phyloP scores from a whole-genome alignment of 257 asterid species.

The Solanum stenotomum region DNA sequence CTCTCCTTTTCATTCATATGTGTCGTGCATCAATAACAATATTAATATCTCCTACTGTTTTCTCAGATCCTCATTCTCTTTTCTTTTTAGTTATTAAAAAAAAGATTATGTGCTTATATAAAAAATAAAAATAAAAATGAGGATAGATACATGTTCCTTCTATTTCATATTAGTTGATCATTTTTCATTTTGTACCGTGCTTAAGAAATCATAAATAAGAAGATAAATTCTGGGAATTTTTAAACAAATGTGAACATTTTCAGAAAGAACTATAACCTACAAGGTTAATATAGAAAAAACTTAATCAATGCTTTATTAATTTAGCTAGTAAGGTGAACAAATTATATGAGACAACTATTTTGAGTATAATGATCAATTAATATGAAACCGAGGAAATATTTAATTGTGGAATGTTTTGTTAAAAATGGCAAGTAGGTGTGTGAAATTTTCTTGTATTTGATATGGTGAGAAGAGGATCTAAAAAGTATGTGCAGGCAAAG shows the following conservation, averaged over 20 bases:
- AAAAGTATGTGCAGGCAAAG: not conserved
- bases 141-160: not conserved
- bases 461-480: not conserved
- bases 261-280: not conserved
- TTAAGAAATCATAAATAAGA: not conserved
- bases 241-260: too few species aligned
- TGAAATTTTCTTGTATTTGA: not conserved
- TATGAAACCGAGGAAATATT: not conserved
- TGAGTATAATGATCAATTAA: too few species aligned
- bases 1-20: not conserved
- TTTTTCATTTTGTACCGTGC: not conserved
- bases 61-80: not conserved
- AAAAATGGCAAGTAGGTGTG: not conserved
- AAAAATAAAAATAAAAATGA: not conserved
- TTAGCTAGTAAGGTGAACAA: not conserved
- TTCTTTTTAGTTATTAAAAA: too few species aligned
- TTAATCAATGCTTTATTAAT: too few species aligned
- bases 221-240: fast-evolving
- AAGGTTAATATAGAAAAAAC: not conserved
- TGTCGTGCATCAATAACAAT: not conserved
- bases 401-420: not conserved
- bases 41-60: slow-evolving; percentile 13
- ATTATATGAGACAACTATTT: too few species aligned
- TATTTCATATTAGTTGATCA: not conserved
- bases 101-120: not conserved